Evolutionary conservation across 2,329 filamentous ascomycete genomes (phyloP), one percentile per base, ranked within the genome.

Genomic region (Ceratocystis smalleyi): DNA sequence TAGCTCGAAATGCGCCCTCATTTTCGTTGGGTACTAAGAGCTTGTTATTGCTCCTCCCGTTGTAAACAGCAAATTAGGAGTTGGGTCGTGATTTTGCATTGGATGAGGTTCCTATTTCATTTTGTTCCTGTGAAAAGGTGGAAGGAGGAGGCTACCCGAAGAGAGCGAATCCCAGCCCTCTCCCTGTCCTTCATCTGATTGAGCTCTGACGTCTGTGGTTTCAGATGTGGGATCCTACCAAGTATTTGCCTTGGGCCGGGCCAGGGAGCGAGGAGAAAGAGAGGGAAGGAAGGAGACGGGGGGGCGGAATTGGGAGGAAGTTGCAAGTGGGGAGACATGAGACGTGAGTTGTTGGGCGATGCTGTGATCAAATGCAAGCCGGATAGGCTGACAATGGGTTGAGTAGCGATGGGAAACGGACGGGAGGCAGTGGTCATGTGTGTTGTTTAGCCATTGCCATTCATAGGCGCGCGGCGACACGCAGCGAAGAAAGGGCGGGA

Each of bases 131-230:
- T 30, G 8, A 19, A 6, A n/a, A 32, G 15, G 5, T 15, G n/a
- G 19, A 27, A 8, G 22, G 10, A 55, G n/a, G n/a, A 47, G 45
- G 47, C 35, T 40, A 15, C 35, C 35, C 35, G 10, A 40, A 40
- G 10, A 40, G 0, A 15, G 47, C 47, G 4, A 51, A 51, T 51
- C 19, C 47, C 8, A 15, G 47, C 19, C 47, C 47, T 15, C 47
- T 12, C 47, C 54, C 17, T 57, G 54, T 32, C 54, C 54, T 57
- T 57, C 54, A 19, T 57, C 54, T 57, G 54, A 57, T 57, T 57
- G n/a, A 32, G 27, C 54, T 57, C 24, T 57, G 54, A 57, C 54
- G 27, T 35, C 27, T 57, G 54, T 35, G 27, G 54, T 57, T 57
- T 57, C 54, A 57, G 54, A 57, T 15, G 10, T 19, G 30, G 54